A percentile compares a stretch with the other conserved stretches of the same genome.
phyloP scores from a whole-genome alignment of 2,329 filamentous ascomycete genomes.

The Tricladium varicosporioides region DNA sequence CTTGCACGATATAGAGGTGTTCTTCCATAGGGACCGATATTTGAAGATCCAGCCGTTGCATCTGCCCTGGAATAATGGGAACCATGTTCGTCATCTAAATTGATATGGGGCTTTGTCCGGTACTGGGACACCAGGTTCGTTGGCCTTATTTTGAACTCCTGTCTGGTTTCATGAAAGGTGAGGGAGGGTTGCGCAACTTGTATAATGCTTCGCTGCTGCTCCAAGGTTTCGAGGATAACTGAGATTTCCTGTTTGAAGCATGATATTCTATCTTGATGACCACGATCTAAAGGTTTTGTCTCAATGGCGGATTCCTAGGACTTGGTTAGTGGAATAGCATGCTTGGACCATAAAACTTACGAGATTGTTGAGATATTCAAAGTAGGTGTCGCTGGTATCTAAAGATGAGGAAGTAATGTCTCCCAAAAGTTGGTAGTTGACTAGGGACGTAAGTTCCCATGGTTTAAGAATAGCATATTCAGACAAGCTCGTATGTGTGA shows the following conservation, averaged over 20 bases:
- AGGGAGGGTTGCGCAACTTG: not conserved
- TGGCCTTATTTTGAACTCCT: too few species aligned
- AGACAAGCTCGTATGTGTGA: conserved; percentile 11
- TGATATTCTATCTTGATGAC: conserved; percentile 23
- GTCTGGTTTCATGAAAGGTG: not conserved
- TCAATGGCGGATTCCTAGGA: conserved; percentile 21
- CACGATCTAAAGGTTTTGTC: conserved; percentile 20
- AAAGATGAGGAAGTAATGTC: conserved; percentile 10
- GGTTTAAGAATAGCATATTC: conserved; percentile 20
- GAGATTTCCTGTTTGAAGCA: conserved; percentile 25
- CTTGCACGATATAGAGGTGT: too few species aligned
- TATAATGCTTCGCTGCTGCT: conserved; percentile 11
- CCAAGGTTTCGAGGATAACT: conserved; percentile 21
- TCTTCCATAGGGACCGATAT: too few species aligned
- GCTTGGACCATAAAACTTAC: conserved; percentile 7
- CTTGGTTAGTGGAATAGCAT: not conserved
- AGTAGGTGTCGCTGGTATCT: conserved; percentile 20
- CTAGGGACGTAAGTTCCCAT: conserved; percentile 22
- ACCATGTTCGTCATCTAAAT: too few species aligned
- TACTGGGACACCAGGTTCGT: too few species aligned
- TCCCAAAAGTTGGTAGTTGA: conserved; percentile 20
- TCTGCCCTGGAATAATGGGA: too few species aligned
- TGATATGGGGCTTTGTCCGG: too few species aligned
- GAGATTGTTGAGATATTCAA: conserved; percentile 21
- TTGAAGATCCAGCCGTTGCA: too few species aligned